Percentiles rank a stretch among this genome's conserved stretches.
phyloP scores from a whole-genome alignment of 805 yeast species.

The Schwanniomyces pseudopolymorphus region DNA sequence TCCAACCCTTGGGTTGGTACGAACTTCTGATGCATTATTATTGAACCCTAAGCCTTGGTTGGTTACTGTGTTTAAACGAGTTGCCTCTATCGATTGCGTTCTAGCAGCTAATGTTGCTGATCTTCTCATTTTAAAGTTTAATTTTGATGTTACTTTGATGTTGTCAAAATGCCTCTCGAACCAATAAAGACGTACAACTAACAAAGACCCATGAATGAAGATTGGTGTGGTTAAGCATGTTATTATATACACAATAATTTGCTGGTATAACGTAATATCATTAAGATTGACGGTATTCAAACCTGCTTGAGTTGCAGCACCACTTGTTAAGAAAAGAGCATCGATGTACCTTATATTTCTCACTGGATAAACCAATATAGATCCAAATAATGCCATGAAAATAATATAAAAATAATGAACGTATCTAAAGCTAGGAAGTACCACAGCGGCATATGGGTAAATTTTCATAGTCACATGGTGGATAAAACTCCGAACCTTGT shows the following conservation, averaged over 20 bases:
- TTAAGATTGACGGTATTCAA: slow-evolving; percentile 76
- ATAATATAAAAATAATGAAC: slow-evolving; percentile 77
- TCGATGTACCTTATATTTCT: slow-evolving; percentile 70
- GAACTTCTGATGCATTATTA: background rate
- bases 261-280: slow-evolving; percentile 70
- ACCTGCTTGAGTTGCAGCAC: slow-evolving; percentile 90
- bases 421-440: slow-evolving; percentile 56
- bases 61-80: slow-evolving; percentile 17
- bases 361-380: slow-evolving; percentile 77
- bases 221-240: slow-evolving; percentile 81
- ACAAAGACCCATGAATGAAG: slow-evolving; percentile 76
- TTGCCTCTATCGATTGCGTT: slow-evolving; percentile 30
- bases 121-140: slow-evolving; percentile 79
- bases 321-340: slow-evolving; percentile 70
- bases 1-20: slow-evolving; percentile 1
- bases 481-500: slow-evolving; percentile 30
- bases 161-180: slow-evolving; percentile 84
- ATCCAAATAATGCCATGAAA: slow-evolving; percentile 57
- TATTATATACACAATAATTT: slow-evolving; percentile 62
- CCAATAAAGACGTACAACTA: slow-evolving; percentile 81
- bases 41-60: slow-evolving; percentile 31
- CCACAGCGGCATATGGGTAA: slow-evolving; percentile 40
- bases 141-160: slow-evolving; percentile 74
- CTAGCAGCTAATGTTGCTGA: slow-evolving; percentile 68
- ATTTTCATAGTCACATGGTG: slow-evolving; percentile 32